Base-by-base conservation (phyloP, 805 yeast species). In the Yarrowia sp. region DNA sequence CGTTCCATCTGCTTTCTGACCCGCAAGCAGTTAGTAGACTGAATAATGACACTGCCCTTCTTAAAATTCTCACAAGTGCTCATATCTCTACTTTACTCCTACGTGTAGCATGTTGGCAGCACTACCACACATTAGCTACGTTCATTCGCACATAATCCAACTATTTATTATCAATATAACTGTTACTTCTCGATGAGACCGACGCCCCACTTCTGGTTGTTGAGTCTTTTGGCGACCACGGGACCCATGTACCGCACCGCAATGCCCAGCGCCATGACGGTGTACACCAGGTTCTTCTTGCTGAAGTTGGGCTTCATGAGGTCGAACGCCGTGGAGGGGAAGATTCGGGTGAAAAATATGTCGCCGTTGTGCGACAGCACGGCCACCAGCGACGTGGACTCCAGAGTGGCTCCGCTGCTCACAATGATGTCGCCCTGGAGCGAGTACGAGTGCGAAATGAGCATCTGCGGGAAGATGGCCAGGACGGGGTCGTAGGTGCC, bases 261-360 rank as follows among this genome's bases (percentile, higher is more conserved):
- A 6, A 62, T 47, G 14, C 55, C 21, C 49, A 92, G 75, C 0
- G 79, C 76, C 0, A 74, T 72, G 2, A 92, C 79, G 0, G 97
- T 88, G 6, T 78, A 65, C 6, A 87, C 49, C 44, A 93, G 79
- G 66, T 84, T 86, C 13, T 76, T 70, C 68, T 83, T 87, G 67
- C 86, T 90, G 70, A 94, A 94, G 58, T 79, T 78, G 29, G 79
- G 74, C 24, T 85, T 81, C 71, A 93, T 78, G 56, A 83, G 77
- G 74, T 93, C 99, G 73, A 89, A 92, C 38, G 90, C 88, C 42
- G 82, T 82, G 0, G 97, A 89, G 0, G 98, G 97, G 56, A 87
- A 81, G 16, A 88, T 79, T 62, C 84, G 78, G 0, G 96, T 86
- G 69, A 92, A 88, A 75, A 88, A 92, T 6, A 87, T 71, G 70